Conservation (phyloP, 2,329 filamentous ascomycete genomes). For the Tolypocladium endophyticum region DNA sequence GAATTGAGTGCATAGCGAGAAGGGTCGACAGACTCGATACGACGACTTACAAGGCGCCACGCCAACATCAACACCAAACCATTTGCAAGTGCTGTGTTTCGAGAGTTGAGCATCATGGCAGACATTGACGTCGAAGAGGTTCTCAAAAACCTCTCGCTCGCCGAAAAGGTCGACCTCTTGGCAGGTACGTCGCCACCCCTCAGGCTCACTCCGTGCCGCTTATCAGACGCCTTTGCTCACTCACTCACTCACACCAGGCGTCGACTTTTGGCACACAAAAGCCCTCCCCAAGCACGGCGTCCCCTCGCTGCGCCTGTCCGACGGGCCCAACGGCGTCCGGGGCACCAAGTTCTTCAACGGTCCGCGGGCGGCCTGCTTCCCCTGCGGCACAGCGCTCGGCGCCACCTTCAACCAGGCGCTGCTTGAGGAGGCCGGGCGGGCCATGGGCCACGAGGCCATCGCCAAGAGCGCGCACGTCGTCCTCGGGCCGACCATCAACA, state of each 20-base stretch:
- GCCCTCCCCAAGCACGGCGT: slow-evolving; percentile 48
- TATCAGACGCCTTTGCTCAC: background rate
- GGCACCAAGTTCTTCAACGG: slow-evolving; percentile 61
- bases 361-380: too few relatives aligned
- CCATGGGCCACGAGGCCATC: slow-evolving; percentile 42
- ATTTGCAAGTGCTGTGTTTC: too few relatives aligned
- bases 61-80: too few relatives aligned
- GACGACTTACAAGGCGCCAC: too few relatives aligned
- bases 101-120: slow-evolving; percentile 24
- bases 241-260: slow-evolving; percentile 26
- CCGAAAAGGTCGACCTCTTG: slow-evolving; percentile 43
- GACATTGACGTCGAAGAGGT: slow-evolving; percentile 43
- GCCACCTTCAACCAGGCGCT: slow-evolving; percentile 47
- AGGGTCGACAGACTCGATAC: too few relatives aligned
- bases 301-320: slow-evolving; percentile 53
- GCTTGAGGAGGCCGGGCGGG: slow-evolving; percentile 37
- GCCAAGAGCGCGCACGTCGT: slow-evolving; percentile 48
- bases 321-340: slow-evolving; percentile 60
- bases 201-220: background rate
- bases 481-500: slow-evolving; percentile 53
- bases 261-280: slow-evolving; percentile 62
- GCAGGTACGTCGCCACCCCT: slow-evolving; percentile 27
- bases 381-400: slow-evolving; percentile 46
- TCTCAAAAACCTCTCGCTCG: slow-evolving; percentile 40
- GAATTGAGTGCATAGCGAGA: background rate